Conservation (phyloP, 1,284 basidiomycete species). For the Meira nashicola region DNA sequence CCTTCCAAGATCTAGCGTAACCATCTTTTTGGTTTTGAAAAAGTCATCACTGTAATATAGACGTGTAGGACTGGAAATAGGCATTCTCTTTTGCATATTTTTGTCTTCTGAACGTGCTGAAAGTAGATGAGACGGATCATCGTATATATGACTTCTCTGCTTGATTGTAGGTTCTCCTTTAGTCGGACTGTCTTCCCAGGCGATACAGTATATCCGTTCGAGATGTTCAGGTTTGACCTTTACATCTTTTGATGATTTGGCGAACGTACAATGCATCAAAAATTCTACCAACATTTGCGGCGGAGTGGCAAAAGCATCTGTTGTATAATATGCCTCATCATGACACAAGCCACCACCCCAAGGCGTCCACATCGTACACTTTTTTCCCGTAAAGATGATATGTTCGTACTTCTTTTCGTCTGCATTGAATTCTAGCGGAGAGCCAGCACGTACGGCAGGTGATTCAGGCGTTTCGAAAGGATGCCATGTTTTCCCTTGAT, state of each 20-base stretch:
- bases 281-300: slow-evolving; percentile 34
- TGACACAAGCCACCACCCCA: slow-evolving; percentile 43
- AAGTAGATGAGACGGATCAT: slow-evolving; percentile 17
- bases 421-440: slow-evolving; percentile 47
- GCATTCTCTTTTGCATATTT: slow-evolving; percentile 11
- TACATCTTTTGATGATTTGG: slow-evolving; percentile 41
- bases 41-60: slow-evolving; percentile 47
- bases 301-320: slow-evolving; percentile 40
- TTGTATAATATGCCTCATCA: slow-evolving; percentile 54
- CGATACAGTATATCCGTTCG: slow-evolving; percentile 47
- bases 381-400: slow-evolving; percentile 46
- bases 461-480: slow-evolving; percentile 38
- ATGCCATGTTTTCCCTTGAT: slow-evolving; percentile 48
- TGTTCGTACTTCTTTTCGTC: slow-evolving; percentile 39
- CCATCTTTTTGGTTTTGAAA: slow-evolving; percentile 32
- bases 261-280: slow-evolving; percentile 48
- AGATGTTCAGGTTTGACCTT: slow-evolving; percentile 23
- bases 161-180: slow-evolving; percentile 13
- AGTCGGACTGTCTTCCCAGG: slow-evolving; percentile 35
- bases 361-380: slow-evolving; percentile 40
- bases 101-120: not conserved
- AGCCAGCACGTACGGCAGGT: slow-evolving; percentile 30
- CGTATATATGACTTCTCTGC: not conserved
- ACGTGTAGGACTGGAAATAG: slow-evolving; percentile 19
- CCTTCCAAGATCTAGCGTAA: slow-evolving; percentile 37